phyloP scores from a whole-genome alignment of 2,329 filamentous ascomycete genomes.

The Ilyonectria destructans region DNA sequence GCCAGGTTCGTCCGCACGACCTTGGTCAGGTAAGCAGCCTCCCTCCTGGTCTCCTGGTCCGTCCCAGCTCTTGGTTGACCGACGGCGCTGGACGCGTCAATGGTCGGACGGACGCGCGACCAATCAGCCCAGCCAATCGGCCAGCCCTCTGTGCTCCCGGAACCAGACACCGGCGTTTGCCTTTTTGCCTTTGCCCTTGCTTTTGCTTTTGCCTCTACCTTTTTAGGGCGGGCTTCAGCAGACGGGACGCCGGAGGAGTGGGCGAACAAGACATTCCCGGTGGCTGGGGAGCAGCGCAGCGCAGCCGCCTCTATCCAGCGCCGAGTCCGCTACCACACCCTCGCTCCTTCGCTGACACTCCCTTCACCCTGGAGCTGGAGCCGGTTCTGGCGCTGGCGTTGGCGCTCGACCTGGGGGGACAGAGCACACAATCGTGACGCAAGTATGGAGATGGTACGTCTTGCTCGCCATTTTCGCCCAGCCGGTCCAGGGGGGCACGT shows the following conservation, averaged over 20 bases:
- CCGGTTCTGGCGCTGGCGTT: neutral
- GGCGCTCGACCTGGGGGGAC: neutral
- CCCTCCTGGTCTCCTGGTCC: neutral
- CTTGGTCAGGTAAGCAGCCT: slow-evolving; percentile 10
- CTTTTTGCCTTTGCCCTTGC: slow-evolving; percentile 11
- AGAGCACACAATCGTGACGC: slow-evolving; percentile 6
- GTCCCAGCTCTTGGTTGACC: neutral
- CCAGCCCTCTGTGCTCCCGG: slow-evolving; percentile 16
- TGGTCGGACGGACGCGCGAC: slow-evolving; percentile 5
- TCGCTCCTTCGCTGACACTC: slow-evolving; percentile 1
- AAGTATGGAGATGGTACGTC: neutral
- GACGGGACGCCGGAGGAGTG: neutral
- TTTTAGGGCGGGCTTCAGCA: neutral
- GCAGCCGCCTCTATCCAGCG: neutral
- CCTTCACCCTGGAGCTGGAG: neutral
- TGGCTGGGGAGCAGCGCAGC: slow-evolving; percentile 13
- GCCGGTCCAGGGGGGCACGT: neutral
- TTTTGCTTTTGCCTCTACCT: slow-evolving; percentile 14
- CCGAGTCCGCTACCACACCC: slow-evolving; percentile 15
- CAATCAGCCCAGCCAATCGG: slow-evolving; percentile 28
- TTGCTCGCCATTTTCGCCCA: slow-evolving; percentile 1
- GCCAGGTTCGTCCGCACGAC: too few relatives aligned
- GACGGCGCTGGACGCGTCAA: slow-evolving; percentile 22
- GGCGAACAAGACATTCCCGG: neutral
- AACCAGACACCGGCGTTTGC: slow-evolving; percentile 10